phyloP scores from a whole-genome alignment of 2,329 filamentous ascomycete species.

The Graphilbum sp. region DNA sequence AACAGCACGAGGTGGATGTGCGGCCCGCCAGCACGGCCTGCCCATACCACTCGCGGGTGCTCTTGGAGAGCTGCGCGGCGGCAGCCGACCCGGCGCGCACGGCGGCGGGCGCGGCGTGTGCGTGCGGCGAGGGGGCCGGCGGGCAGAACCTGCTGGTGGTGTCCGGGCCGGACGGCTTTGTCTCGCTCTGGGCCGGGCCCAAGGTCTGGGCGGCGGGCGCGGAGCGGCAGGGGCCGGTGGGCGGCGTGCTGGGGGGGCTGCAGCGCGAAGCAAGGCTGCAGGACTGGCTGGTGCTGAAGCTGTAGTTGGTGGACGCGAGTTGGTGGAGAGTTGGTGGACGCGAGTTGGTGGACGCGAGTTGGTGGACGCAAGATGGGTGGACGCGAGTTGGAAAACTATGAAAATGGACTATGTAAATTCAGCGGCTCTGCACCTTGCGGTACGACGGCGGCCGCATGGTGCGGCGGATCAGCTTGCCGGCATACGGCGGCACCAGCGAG shows the following conservation, averaged over 20 bases:
- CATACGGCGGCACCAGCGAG: conserved; percentile 73
- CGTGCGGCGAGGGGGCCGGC: conserved; percentile 17
- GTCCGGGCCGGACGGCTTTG: conserved; percentile 82
- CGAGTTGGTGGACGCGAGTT: too few relatives aligned
- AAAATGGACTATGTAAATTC: conserved; percentile 26
- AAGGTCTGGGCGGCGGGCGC: conserved; percentile 60
- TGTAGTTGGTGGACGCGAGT: conserved; percentile 15
- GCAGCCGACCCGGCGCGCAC: too few relatives aligned
- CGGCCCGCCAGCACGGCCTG: too few relatives aligned
- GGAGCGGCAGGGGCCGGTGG: conserved; percentile 59
- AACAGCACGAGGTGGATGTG: too few relatives aligned
- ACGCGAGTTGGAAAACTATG: neutral
- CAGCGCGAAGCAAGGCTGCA: conserved; percentile 23
- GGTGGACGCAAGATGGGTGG: too few relatives aligned
- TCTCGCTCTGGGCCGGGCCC: conserved; percentile 61
- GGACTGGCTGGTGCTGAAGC: conserved; percentile 37
- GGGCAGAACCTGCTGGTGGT: conserved; percentile 58
- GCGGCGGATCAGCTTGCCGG: conserved; percentile 67
- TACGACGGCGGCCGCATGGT: conserved; percentile 87
- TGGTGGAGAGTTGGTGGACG: too few relatives aligned
- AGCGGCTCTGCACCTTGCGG: conserved; percentile 75
- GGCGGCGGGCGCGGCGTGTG: too few relatives aligned
- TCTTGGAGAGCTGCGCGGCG: too few relatives aligned
- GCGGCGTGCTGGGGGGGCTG: conserved; percentile 49
- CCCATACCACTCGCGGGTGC: conserved; percentile 13